Evolutionary conservation across 163 green algal genomes (phyloP).

Genomic region (Scenedesmus sp.): DNA sequence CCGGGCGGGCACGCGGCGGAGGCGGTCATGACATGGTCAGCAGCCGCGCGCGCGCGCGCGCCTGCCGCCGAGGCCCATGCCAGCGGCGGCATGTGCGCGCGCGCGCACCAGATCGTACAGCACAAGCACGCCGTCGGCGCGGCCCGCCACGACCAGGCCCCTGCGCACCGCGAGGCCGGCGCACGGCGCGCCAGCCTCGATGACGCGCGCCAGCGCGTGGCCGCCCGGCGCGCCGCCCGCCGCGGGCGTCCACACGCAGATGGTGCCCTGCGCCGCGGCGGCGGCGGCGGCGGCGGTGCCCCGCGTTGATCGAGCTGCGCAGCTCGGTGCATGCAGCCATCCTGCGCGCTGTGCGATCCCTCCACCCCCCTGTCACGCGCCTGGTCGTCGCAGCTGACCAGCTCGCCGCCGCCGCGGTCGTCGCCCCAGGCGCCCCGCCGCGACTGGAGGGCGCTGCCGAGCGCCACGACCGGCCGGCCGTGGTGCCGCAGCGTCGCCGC

Average conservation of each 20-base stretch:
- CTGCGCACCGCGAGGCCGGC: constrained; percentile 51
- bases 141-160: constrained; percentile 48
- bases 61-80: too few relatives aligned
- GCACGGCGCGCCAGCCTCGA: background rate
- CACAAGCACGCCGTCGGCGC: constrained; percentile 49
- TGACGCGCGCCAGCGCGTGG: background rate
- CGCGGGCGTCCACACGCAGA: constrained; percentile 48
- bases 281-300: too few relatives aligned
- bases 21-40: background rate
- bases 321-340: too few relatives aligned
- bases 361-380: too few relatives aligned
- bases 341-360: too few relatives aligned
- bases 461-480: constrained; percentile 39
- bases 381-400: constrained; percentile 51
- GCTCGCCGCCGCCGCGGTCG: constrained; percentile 44
- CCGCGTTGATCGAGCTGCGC: too few relatives aligned
- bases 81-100: background rate
- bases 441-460: constrained; percentile 51
- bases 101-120: constrained; percentile 54
- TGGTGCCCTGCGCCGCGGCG: too few relatives aligned
- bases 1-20: background rate
- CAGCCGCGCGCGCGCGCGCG: background rate
- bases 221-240: background rate
- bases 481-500: constrained; percentile 40
- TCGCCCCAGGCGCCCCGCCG: constrained; percentile 34